Percentiles rank a stretch among this genome's conserved stretches.
Evolutionary conservation across 805 yeast species (phyloP).

Genomic region (Soucietia sequanensis): DNA sequence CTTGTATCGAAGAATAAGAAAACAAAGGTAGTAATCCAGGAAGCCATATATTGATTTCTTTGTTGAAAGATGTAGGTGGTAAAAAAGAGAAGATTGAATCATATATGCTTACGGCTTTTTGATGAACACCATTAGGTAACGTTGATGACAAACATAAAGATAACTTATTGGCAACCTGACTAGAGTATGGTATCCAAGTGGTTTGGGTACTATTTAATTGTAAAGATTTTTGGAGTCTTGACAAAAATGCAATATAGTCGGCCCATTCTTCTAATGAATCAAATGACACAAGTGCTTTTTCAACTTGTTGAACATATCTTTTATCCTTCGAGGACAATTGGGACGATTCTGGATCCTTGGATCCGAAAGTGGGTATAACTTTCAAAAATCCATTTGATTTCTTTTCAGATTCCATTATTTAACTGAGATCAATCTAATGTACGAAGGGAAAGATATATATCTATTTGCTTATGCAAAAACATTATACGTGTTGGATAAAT

Average conservation of each 20-base stretch:
- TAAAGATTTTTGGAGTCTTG: slow-evolving; percentile 73
- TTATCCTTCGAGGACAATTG: slow-evolving; percentile 41
- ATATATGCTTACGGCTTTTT: slow-evolving; percentile 79
- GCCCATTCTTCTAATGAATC: slow-evolving; percentile 96
- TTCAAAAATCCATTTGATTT: slow-evolving; percentile 1
- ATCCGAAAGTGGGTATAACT: background rate
- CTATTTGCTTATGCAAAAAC: too few species aligned
- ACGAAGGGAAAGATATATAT: too few species aligned
- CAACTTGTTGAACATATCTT: slow-evolving; percentile 65
- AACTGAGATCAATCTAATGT: too few species aligned
- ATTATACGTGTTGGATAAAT: too few species aligned
- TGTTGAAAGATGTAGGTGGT: slow-evolving; percentile 52
- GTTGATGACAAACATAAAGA: slow-evolving; percentile 77
- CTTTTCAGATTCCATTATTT: background rate
- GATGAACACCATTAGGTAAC: slow-evolving; percentile 95
- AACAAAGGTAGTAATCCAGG: slow-evolving; percentile 91
- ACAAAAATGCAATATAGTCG: slow-evolving; percentile 87
- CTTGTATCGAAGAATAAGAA: slow-evolving; percentile 85
- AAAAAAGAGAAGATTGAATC: slow-evolving; percentile 64
- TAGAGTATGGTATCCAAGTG: slow-evolving; percentile 62
- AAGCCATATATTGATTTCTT: slow-evolving; percentile 72
- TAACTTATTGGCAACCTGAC: slow-evolving; percentile 65
- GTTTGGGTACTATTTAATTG: slow-evolving; percentile 26
- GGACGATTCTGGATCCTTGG: background rate
- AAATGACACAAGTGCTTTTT: slow-evolving; percentile 69